These are phyloP conservation scores for Cercospora sp. DNA, from an alignment of 2,329 filamentous ascomycete genomes.

Conservation along the genomic window DNA sequence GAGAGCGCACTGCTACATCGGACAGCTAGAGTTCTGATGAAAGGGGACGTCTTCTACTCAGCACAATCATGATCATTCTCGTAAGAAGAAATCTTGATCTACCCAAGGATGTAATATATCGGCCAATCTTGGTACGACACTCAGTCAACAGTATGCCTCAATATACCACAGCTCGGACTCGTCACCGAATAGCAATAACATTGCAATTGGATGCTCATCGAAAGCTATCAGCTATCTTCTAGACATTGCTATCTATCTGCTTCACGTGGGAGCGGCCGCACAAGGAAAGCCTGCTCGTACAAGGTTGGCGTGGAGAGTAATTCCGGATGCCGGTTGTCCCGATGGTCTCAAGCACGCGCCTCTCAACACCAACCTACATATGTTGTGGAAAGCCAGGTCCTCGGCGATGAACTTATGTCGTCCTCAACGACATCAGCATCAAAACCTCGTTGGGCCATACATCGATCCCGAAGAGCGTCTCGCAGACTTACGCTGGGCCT, in stretches of 20 bases:
- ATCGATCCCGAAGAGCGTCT: not conserved
- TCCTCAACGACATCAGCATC: not conserved
- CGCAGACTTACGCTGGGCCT: not conserved
- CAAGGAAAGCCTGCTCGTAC: not conserved
- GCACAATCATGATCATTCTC: slow-evolving; percentile 8
- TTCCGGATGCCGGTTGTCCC: not conserved
- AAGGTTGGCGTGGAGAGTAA: not conserved
- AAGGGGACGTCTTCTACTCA: slow-evolving; percentile 34
- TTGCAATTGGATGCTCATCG: not conserved
- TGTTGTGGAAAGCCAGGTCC: not conserved
- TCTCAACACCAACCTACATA: not conserved
- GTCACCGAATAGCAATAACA: not conserved
- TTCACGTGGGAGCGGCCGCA: not conserved
- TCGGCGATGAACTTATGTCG: not conserved
- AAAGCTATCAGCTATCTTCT: not conserved
- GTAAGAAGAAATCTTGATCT: not conserved
- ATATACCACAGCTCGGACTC: not conserved
- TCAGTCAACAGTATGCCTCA: not conserved
- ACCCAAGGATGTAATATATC: not conserved
- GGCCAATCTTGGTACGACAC: not conserved
- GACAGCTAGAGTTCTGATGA: slow-evolving; percentile 37
- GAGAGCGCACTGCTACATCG: slow-evolving; percentile 35
- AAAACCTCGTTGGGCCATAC: not conserved
- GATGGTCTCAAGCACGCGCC: not conserved
- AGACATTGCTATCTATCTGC: not conserved